These are phyloP conservation scores for Tricholoma bakamatsutake DNA, from an alignment of 768 basidiomycete genomes.

Conservation along the genomic window DNA sequence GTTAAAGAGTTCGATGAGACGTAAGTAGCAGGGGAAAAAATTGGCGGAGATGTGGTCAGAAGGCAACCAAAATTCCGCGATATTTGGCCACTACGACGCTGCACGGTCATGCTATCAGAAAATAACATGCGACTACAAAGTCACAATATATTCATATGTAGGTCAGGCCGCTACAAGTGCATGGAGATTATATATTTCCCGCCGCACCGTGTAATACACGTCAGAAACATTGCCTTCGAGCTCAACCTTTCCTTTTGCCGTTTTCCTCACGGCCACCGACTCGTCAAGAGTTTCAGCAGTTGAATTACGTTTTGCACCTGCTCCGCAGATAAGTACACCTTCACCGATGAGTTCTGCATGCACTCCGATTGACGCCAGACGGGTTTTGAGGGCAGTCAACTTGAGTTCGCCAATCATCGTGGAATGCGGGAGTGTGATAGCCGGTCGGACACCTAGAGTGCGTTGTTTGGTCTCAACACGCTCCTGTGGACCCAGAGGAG, in stretches of 20 bases:
- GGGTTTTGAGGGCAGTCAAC: constrained; percentile 81
- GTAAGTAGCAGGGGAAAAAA: constrained; percentile 13
- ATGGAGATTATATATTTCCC: constrained; percentile 85
- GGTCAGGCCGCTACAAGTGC: constrained; percentile 73
- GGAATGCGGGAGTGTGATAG: constrained; percentile 70
- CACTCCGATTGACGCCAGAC: constrained; percentile 67
- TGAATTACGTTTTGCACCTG: constrained; percentile 39
- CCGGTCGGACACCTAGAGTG: constrained; percentile 60
- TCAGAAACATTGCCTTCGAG: constrained; percentile 86
- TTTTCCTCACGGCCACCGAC: constrained; percentile 85
- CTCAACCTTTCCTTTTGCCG: constrained; percentile 78
- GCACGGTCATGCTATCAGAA: constrained; percentile 3
- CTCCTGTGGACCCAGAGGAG: constrained; percentile 16
- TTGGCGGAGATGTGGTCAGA: constrained; percentile 24
- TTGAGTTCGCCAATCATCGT: constrained; percentile 98
- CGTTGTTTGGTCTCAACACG: constrained; percentile 27
- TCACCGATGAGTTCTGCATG: constrained; percentile 96
- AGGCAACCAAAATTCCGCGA: constrained; percentile 25
- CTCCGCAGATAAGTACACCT: constrained; percentile 87
- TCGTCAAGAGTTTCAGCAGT: constrained; percentile 46
- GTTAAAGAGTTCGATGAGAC: constrained; percentile 13
- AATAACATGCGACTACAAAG: not conserved
- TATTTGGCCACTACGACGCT: constrained; percentile 18
- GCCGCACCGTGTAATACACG: constrained; percentile 84
- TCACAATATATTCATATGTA: not conserved